Base-by-base conservation (phyloP, 2,329 filamentous ascomycete species). In the Plectosphaerella sp. region DNA sequence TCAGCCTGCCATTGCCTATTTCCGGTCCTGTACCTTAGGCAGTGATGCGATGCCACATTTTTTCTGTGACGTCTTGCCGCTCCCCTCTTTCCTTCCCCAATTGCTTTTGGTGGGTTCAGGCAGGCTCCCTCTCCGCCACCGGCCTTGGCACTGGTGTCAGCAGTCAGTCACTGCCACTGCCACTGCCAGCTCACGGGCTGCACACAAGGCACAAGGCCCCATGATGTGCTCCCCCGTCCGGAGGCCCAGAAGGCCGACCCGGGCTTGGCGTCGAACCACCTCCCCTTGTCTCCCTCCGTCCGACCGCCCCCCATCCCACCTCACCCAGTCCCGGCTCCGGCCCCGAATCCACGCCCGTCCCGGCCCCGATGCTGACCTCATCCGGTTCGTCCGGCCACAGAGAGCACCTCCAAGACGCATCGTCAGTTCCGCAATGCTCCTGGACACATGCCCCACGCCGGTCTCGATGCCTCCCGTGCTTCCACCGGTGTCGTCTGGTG, bases 401-500 rank as follows among this genome's bases (percentile, higher is more conserved):
- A 96, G 75, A 79, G 85, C 59, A 84, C 81, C 64, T 96, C 91
- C 63, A 87, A 88, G 68, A 88, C 91, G 65, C 92, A 97, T 71
- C 83, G 87, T 57, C 88, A 95, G 67, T 96, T 97, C 75, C 88
- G 92, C 62, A 84, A 85, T 66, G 89, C 90, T 58, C 92, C 96
- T 72, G 92, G 92, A 54, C 91, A 96, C 74, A 86, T 89, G 67
- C 87, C 90, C 47, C 92, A 97, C 69, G 91, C 92, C 54, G 93
- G 92, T 61, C 86, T 97, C 59, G 92, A 97, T 65, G 88, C 91
- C 51, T 88, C 85, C 55, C 84, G 91, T 69, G 88, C 91, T 45
- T 95, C 89, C 15, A 97, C 93, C 14, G 93, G 93, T 71, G 93
- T 97, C 4, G 89, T 97, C 58, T 97, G 93, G 93, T 91, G 87